These are phyloP conservation scores for Trichoderma aggressivum DNA, from an alignment of 2,329 filamentous ascomycete genomes.

Conservation along the genomic window DNA sequence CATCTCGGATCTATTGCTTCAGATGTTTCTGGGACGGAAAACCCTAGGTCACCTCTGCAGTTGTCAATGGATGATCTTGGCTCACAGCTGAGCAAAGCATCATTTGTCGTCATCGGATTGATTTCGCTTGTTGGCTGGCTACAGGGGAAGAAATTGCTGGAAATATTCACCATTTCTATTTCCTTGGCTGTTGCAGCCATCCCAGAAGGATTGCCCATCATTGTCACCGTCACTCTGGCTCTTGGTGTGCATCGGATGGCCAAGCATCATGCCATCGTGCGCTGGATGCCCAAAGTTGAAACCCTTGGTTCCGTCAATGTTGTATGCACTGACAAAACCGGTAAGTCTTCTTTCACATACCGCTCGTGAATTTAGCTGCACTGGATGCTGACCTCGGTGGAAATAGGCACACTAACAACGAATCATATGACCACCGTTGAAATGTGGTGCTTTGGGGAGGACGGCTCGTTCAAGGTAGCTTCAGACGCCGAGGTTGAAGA, in stretches of 20 bases:
- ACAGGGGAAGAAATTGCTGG: conserved; percentile 82
- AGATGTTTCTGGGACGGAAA: conserved; percentile 91
- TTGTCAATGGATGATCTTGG: conserved; percentile 97
- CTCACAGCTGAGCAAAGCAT: conserved; percentile 93
- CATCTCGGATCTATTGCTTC: conserved; percentile 96
- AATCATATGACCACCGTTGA: conserved; percentile 98
- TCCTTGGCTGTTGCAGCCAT: conserved; percentile 95
- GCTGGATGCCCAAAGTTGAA: conserved; percentile 93
- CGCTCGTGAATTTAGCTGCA: neutral
- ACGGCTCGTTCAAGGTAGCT: conserved; percentile 50
- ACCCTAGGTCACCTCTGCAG: conserved; percentile 88
- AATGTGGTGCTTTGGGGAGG: conserved; percentile 86
- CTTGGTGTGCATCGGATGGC: conserved; percentile 96
- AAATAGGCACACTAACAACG: conserved; percentile 77
- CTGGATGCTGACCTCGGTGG: neutral
- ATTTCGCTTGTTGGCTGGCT: conserved; percentile 89
- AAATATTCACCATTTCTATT: conserved; percentile 97
- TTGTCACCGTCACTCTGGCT: conserved; percentile 94
- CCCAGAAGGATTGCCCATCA: conserved; percentile 93
- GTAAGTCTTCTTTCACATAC: conserved; percentile 36
- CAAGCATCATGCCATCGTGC: conserved; percentile 88
- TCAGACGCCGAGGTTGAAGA: conserved; percentile 54
- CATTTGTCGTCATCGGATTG: conserved; percentile 87
- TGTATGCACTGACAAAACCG: conserved; percentile 98
- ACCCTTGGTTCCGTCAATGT: conserved; percentile 98